Evolutionary conservation across 2,329 filamentous ascomycete species (phyloP).

Genomic region (Sporothrix pallida): DNA sequence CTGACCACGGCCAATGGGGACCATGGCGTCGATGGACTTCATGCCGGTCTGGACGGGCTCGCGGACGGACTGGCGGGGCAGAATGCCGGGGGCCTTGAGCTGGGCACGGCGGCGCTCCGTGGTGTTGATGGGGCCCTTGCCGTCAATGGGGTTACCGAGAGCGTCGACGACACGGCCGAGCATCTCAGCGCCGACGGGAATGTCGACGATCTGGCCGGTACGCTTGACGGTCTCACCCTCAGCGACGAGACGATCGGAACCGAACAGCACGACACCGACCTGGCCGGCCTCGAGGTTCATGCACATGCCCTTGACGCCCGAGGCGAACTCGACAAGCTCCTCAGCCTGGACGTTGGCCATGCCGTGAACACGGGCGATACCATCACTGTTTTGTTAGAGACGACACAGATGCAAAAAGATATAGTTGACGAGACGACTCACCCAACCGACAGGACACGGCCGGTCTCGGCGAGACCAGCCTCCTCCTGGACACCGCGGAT

Average conservation of each 20-base stretch:
- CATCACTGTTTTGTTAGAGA: slow-evolving; percentile 71
- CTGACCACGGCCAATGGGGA: slow-evolving; percentile 99
- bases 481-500: slow-evolving; percentile 99
- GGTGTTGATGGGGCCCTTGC: slow-evolving; percentile 96
- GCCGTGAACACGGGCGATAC: slow-evolving; percentile 99
- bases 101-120: slow-evolving; percentile 93
- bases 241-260: slow-evolving; percentile 99
- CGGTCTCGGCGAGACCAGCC: slow-evolving; percentile 94
- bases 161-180: slow-evolving; percentile 98
- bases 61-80: slow-evolving; percentile 96
- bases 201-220: slow-evolving; percentile 99
- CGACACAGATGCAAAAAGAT: too few species aligned
- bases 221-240: slow-evolving; percentile 99
- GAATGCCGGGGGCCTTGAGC: slow-evolving; percentile 98
- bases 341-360: slow-evolving; percentile 99
- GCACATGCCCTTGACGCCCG: slow-evolving; percentile 99
- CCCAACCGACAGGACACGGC: slow-evolving; percentile 98
- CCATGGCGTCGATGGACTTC: slow-evolving; percentile 99
- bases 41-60: slow-evolving; percentile 99
- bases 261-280: slow-evolving; percentile 99
- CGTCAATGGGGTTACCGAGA: slow-evolving; percentile 98
- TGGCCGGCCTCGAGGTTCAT: slow-evolving; percentile 99
- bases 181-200: slow-evolving; percentile 89
- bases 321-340: slow-evolving; percentile 99
- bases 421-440: slow-evolving; percentile 46